Base-by-base conservation (phyloP, 1,284 basidiomycete genomes). In the Tylopilus sp. region DNA sequence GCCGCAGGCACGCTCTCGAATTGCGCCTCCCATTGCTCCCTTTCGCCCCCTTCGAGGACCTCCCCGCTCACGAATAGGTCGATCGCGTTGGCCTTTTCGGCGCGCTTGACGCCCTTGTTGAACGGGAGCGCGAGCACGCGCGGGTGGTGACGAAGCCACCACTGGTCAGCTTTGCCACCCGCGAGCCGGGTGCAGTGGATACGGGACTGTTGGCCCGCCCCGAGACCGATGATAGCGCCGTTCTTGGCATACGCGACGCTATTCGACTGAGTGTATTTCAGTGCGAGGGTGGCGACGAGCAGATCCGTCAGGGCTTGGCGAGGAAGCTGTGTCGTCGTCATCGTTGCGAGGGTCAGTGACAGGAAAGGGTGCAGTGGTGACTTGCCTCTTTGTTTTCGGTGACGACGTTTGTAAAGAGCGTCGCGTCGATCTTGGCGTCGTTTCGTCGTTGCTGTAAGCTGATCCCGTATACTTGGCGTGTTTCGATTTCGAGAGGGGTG, bases 261-360 rank as follows among this genome's bases (percentile, higher is more conserved):
- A 80, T 99, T 99, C 53, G 95, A 98, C 71, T 99, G 97, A 0
- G 96, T 99, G 77, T 98, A 99, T 71, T 99, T 99, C 64, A 99
- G 81, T 1, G 96, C 89, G 30, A 98, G 86, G 3, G 95, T 98
- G 16, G 97, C 97, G 47, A 97, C 89, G 58, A 94, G 91, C 49
- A 97, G 75, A 68, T 97, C 94, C 23, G 81, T 90, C 48, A 90
- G 63, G 5, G 92, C 93, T 45, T 78, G 71, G 25, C 74, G 61
- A 15, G 92, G 83, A 15, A 97, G 75, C 88, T 92, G 61, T 34
- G 18, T 36, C 28, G 25, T 42, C 16, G n/a, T 16, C 30, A n/a
- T 18, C 16, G 6, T 23, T 8, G 45, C 35, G 23, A n/a, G n/a
- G 10, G 46, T 52, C 31, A 43, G n/a, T 19, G 38, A 36, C 23